Evolutionary conservation across 2,329 filamentous ascomycete genomes (phyloP).

Genomic region (Cryphonectria japonica): DNA sequence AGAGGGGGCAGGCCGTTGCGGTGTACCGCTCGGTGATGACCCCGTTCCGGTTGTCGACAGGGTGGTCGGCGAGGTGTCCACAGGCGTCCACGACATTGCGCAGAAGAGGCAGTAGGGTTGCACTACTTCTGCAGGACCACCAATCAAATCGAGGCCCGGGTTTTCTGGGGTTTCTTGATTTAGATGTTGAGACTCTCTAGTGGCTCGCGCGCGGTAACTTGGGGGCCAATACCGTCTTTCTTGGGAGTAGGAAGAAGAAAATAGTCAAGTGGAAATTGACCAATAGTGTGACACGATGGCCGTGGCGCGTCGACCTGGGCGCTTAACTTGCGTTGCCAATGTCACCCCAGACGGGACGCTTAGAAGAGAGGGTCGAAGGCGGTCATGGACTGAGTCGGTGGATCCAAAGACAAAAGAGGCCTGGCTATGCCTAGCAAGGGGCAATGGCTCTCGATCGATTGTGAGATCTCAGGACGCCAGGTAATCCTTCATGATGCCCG

Average conservation of each 20-base stretch:
- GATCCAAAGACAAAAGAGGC: constrained; percentile 13
- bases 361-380: constrained; percentile 19
- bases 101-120: constrained; percentile 25
- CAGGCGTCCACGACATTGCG: constrained; percentile 23
- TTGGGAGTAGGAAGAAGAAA: constrained; percentile 5
- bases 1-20: constrained; percentile 10
- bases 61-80: constrained; percentile 11
- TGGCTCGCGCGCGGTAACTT: constrained; percentile 31
- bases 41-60: neutral
- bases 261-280: constrained; percentile 9
- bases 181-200: constrained; percentile 19
- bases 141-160: constrained; percentile 24
- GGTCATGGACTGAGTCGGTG: constrained; percentile 8
- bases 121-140: constrained; percentile 9
- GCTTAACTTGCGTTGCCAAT: constrained; percentile 27
- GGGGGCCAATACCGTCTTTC: constrained; percentile 20
- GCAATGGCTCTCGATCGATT: neutral
- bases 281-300: constrained; percentile 24
- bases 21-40: neutral
- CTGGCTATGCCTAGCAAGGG: neutral
- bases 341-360: constrained; percentile 22
- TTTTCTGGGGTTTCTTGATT: constrained; percentile 5
- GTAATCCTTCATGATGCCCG: neutral
- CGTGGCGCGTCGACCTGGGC: constrained; percentile 23
- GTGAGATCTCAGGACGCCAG: constrained; percentile 2